These are phyloP conservation scores for Linnemannia schmuckeri DNA, from an alignment of 192 early-diverging fungal species.

Conservation along the genomic window DNA sequence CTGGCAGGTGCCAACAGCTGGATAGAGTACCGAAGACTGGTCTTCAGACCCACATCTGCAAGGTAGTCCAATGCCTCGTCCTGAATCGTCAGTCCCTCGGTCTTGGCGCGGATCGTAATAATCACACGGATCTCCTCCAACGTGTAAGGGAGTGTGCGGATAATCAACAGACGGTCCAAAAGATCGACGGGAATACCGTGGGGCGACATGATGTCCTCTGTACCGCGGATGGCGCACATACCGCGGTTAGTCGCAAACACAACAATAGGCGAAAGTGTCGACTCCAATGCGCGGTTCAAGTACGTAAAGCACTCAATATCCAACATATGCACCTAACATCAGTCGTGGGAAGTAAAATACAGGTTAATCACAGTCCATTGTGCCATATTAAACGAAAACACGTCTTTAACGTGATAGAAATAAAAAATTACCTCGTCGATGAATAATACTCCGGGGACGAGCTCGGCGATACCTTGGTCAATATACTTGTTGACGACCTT, in stretches of 20 bases:
- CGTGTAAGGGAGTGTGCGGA: constrained; percentile 94
- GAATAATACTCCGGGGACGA: constrained; percentile 98
- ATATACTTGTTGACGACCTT: constrained; percentile 99
- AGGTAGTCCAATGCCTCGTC: constrained; percentile 84
- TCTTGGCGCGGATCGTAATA: constrained; percentile 93
- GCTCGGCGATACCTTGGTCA: constrained; percentile 96
- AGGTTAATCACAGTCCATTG: neutral
- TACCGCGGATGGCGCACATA: constrained; percentile 84
- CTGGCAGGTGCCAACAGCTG: constrained; percentile 94
- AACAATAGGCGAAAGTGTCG: constrained; percentile 95
- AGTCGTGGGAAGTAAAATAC: neutral
- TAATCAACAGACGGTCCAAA: constrained; percentile 95
- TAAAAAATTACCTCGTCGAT: constrained; percentile 86
- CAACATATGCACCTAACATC: constrained; percentile 92
- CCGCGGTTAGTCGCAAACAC: constrained; percentile 98
- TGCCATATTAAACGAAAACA: too few species aligned
- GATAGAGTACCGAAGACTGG: constrained; percentile 95
- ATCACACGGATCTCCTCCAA: constrained; percentile 92
- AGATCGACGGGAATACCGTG: constrained; percentile 98
- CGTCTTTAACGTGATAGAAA: neutral
- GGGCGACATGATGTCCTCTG: constrained; percentile 81
- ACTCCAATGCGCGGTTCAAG: constrained; percentile 97
- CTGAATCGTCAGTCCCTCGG: constrained; percentile 83
- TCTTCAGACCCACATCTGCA: constrained; percentile 88
- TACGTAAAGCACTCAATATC: constrained; percentile 99